Evolutionary conservation across 2,329 filamentous ascomycete species (phyloP), one percentile per base, ranked within the genome.

Genomic region (Immersiporthe knoxdaviesiana): DNA sequence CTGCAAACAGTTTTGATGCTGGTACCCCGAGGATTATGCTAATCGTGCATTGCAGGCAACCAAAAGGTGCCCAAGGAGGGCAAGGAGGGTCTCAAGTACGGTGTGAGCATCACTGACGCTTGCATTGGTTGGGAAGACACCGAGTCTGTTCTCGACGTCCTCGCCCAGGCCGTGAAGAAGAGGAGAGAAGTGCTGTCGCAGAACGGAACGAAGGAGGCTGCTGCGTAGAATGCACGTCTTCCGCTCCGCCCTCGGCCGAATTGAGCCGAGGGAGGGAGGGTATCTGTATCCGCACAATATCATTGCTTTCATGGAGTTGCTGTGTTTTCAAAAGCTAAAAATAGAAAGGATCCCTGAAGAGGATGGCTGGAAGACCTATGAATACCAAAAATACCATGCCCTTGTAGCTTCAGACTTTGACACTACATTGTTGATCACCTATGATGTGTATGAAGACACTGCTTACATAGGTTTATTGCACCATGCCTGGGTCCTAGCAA

Each of bases 121-220:
- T 99, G 96, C 82, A 97, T 99, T 78, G 86, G 90, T 80, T 98
- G 94, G 95, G 89, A 95, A 72, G 93, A 97, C 75, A 98, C 96
- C 3, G 90, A 94, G 75, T 82, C 83, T 0, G 91, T 95, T 1
- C 88, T 98, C 14, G 91, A 91, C 73, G 84, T 85, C 64, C 87
- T 99, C 59, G 95, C 95, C 24, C 86, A 90, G 66, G 92, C 94
- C 37, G 93, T 97, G 66, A 90, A 90, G 78, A 87, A 91, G 78
- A 87, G 93, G 75, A 87, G 92, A 78, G 86, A 84, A 70, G 73
- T 82, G 4, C 72, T 76, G 7, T 68, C 73, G 65, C 69, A 74
- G 39, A 79, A 80, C 63, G 76, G 75, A 60, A 56, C 54, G 5
- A 65, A 71, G 56, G 70, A 71, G 64, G 63, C 27, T 47, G 61